Evolutionary conservation across 106 monocot genomes (phyloP).

Genomic region (Chionographis japonica): DNA sequence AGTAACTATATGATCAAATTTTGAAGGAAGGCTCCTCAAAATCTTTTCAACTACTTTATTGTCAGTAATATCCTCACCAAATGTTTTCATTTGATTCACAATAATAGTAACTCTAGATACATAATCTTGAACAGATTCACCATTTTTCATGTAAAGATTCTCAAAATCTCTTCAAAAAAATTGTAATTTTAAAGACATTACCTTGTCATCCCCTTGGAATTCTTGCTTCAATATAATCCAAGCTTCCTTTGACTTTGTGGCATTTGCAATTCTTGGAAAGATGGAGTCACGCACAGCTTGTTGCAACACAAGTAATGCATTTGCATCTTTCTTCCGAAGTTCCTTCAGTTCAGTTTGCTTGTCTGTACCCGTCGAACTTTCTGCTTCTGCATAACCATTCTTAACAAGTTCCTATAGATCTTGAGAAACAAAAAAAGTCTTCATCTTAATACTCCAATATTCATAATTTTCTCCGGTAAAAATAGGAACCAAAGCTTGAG

Average conservation of each 20-base stretch:
- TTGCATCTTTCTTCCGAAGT: conserved; percentile 7
- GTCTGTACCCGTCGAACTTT: no score
- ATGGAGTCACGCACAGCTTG: neutral
- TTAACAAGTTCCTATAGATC: no score
- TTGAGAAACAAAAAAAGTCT: no score
- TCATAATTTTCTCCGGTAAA: no score
- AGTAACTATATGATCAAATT: no score
- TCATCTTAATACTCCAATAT: no score
- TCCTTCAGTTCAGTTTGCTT: conserved; percentile 8
- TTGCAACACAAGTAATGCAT: conserved; percentile 10
- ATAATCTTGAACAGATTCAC: conserved; percentile 16
- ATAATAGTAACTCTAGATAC: conserved; percentile 1
- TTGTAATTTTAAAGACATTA: conserved; percentile 8
- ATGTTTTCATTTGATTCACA: conserved; percentile 15
- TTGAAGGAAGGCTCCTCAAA: no score
- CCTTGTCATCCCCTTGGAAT: neutral
- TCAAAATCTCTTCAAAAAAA: conserved; percentile 4
- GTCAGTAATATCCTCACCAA: neutral
- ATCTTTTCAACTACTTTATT: no score
- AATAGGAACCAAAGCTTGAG: no score
- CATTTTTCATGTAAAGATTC: neutral
- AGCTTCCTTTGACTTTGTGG: neutral
- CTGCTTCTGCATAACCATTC: no score
- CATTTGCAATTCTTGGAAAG: neutral
- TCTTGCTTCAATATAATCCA: conserved; percentile 10